phyloP scores from a whole-genome alignment of 2,329 filamentous ascomycete species.

The Ascochyta rabiei region DNA sequence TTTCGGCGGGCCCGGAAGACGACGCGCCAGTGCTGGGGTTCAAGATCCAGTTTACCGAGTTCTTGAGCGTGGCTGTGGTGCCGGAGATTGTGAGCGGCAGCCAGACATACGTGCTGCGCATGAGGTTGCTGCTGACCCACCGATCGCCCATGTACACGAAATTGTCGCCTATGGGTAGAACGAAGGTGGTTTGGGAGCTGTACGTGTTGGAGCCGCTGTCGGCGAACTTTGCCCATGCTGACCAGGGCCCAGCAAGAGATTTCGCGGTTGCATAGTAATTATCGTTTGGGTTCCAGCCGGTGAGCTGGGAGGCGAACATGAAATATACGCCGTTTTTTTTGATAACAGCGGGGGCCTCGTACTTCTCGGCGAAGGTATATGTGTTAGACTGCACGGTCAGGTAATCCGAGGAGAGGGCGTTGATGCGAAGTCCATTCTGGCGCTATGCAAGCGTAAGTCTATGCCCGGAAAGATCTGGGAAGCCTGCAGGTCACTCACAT shows the following conservation, averaged over 20 bases:
- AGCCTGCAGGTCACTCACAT: conserved; percentile 51
- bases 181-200: conserved; percentile 64
- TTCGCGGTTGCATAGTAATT: conserved; percentile 67
- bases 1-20: conserved; percentile 54
- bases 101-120: conserved; percentile 68
- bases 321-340: conserved; percentile 67
- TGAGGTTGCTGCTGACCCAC: conserved; percentile 66
- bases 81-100: conserved; percentile 63
- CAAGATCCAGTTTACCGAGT: conserved; percentile 63
- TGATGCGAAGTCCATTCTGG: conserved; percentile 63
- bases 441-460: conserved; percentile 49
- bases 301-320: conserved; percentile 64
- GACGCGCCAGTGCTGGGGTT: conserved; percentile 54
- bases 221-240: conserved; percentile 64
- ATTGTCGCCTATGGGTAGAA: conserved; percentile 55
- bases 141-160: conserved; percentile 71
- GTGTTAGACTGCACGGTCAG: conserved; percentile 56
- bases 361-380: conserved; percentile 61
- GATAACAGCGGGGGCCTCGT: conserved; percentile 68
- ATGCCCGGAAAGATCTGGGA: neutral
- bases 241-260: conserved; percentile 66
- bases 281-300: conserved; percentile 65
- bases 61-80: conserved; percentile 56
- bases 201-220: conserved; percentile 64
- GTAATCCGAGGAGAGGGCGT: conserved; percentile 63